These are phyloP conservation scores for Discostella pseudostelligera DNA, from an alignment of 108 stramenopile species.

Conservation along the genomic window DNA sequence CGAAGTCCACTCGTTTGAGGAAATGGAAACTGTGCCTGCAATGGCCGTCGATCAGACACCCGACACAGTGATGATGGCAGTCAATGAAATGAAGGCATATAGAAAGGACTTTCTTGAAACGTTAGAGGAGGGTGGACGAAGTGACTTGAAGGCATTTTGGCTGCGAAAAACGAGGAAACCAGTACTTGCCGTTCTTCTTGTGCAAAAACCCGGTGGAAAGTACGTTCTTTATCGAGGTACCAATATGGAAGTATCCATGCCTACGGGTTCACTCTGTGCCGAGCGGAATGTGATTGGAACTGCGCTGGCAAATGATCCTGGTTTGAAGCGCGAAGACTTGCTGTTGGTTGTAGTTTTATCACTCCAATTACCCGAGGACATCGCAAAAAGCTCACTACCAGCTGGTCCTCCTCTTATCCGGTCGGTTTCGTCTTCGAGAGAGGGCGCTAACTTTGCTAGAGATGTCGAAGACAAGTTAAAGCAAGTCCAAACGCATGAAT, in stretches of 20 bases:
- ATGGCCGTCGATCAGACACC: constrained; percentile 57
- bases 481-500: constrained; percentile 23
- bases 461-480: constrained; percentile 35
- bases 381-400: constrained; percentile 18
- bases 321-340: constrained; percentile 78
- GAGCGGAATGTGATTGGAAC: constrained; percentile 96
- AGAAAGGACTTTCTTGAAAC: constrained; percentile 66
- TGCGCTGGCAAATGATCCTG: constrained; percentile 80
- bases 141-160: constrained; percentile 92
- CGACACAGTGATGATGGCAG: constrained; percentile 51
- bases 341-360: constrained; percentile 86
- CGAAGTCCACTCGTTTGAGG: constrained; percentile 90
- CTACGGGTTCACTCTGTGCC: constrained; percentile 96
- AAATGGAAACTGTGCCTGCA: constrained; percentile 90
- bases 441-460: constrained; percentile 15
- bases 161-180: constrained; percentile 93
- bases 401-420: constrained; percentile 18
- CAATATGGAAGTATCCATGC: constrained; percentile 98
- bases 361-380: constrained; percentile 54
- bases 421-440: constrained; percentile 15
- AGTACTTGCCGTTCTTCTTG: constrained; percentile 95
- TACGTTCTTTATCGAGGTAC: constrained; percentile 87
- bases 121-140: constrained; percentile 30
- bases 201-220: constrained; percentile 58
- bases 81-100: constrained; percentile 90